phyloP scores from a whole-genome alignment of 1,284 basidiomycete genomes.

The Sanghuangporus weigelae region DNA sequence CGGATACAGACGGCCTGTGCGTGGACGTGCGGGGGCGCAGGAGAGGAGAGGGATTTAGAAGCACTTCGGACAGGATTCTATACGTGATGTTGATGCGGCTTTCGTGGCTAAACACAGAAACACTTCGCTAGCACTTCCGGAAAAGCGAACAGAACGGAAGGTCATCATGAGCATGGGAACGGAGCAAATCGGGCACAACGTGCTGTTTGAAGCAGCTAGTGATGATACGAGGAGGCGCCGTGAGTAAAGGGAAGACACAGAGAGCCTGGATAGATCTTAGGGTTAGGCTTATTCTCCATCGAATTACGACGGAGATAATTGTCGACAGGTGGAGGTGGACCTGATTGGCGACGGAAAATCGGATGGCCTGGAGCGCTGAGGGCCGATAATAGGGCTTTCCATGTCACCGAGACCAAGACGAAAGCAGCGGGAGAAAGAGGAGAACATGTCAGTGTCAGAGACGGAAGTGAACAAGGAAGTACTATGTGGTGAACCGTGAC shows the following conservation, averaged over 20 bases:
- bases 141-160: neutral
- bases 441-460: neutral
- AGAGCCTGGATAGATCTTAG: conserved; percentile 3
- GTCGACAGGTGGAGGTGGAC: conserved; percentile 1
- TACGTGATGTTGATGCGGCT: neutral
- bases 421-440: neutral
- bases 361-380: conserved; percentile 13
- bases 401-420: neutral
- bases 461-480: neutral
- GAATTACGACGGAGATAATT: neutral
- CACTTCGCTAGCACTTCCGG: conserved; percentile 3
- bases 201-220: neutral
- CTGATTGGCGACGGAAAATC: neutral
- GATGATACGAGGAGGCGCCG: neutral
- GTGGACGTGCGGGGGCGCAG: neutral
- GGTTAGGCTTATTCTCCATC: conserved; percentile 13
- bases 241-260: conserved; percentile 10
- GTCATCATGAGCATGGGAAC: neutral
- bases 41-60: neutral
- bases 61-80: conserved; percentile 11
- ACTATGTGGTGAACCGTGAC: neutral
- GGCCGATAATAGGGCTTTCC: conserved; percentile 10
- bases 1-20: neutral
- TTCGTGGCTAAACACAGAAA: neutral
- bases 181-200: neutral